Evolutionary conservation across 2,329 filamentous ascomycete genomes (phyloP).

Genomic region (Epichloe sp.): DNA sequence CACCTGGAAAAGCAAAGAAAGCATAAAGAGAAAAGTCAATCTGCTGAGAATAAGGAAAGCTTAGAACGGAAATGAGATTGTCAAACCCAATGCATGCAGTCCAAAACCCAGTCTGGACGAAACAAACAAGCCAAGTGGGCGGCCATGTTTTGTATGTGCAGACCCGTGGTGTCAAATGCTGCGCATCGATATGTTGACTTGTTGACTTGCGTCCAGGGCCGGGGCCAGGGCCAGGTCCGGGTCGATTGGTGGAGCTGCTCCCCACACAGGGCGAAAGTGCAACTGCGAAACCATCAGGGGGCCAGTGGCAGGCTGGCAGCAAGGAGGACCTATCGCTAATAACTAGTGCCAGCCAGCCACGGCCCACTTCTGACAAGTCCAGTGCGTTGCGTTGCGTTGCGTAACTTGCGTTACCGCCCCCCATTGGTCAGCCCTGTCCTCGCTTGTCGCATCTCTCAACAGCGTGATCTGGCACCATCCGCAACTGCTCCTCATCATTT

Average conservation of each 20-base stretch:
- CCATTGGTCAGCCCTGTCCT: not conserved
- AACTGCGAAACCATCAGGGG: not conserved
- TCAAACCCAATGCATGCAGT: not conserved
- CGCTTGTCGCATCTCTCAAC: not conserved
- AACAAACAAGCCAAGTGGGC: constrained; percentile 2
- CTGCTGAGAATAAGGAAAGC: not conserved
- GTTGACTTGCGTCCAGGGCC: not conserved
- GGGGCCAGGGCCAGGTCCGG: no score
- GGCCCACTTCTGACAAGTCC: not conserved
- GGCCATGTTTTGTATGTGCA: constrained; percentile 1
- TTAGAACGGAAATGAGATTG: not conserved
- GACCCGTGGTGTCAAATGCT: not conserved
- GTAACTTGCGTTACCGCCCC: not conserved
- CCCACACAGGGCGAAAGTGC: not conserved
- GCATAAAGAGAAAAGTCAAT: not conserved
- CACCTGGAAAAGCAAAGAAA: not conserved
- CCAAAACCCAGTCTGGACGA: not conserved
- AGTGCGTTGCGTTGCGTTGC: not conserved
- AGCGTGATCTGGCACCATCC: not conserved
- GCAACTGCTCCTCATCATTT: not conserved
- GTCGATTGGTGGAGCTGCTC: no score
- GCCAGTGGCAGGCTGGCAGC: no score
- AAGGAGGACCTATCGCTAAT: no score
- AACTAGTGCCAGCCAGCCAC: not conserved
- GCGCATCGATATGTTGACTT: not conserved